Evolutionary conservation across 2,329 filamentous ascomycete species (phyloP).

Genomic region (Parascedosporium putredinis): DNA sequence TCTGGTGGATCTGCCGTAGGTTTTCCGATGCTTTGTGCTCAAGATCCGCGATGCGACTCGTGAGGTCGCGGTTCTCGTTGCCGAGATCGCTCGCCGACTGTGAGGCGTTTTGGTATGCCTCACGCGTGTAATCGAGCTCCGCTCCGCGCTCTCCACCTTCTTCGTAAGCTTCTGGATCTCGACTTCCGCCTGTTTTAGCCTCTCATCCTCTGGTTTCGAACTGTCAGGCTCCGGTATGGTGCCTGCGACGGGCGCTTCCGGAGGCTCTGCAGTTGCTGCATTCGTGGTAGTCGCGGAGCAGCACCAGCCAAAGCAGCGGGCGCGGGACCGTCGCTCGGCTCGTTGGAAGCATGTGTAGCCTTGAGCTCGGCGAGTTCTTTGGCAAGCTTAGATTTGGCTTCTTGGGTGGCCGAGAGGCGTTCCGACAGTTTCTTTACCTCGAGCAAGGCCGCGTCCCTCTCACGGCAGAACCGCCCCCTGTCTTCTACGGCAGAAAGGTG

Average conservation of each 20-base stretch:
- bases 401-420: constrained; percentile 22
- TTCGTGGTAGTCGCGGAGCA: too few relatives aligned
- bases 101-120: constrained; percentile 49
- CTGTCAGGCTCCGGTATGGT: too few relatives aligned
- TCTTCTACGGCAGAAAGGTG: constrained; percentile 42
- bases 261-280: too few relatives aligned
- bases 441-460: constrained; percentile 24
- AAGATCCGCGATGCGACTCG: constrained; percentile 29
- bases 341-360: not conserved
- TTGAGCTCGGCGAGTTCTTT: constrained; percentile 15
- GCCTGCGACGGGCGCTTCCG: not conserved
- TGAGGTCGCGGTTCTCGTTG: constrained; percentile 35
- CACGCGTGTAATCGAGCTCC: constrained; percentile 47
- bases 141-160: constrained; percentile 30
- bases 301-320: not conserved
- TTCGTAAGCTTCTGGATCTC: constrained; percentile 24
- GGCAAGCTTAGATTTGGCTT: constrained; percentile 27
- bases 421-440: constrained; percentile 22
- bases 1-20: constrained; percentile 34
- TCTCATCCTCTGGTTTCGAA: not conserved
- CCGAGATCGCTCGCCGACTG: constrained; percentile 33
- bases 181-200: constrained; percentile 13
- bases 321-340: not conserved
- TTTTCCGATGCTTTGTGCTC: constrained; percentile 32
- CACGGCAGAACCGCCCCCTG: constrained; percentile 34